A percentile compares a stretch with the other conserved stretches of the same genome.
These are phyloP conservation scores for Dactylella cylindrospora DNA, from an alignment of 2,329 filamentous ascomycete genomes.

Conservation along the genomic window DNA sequence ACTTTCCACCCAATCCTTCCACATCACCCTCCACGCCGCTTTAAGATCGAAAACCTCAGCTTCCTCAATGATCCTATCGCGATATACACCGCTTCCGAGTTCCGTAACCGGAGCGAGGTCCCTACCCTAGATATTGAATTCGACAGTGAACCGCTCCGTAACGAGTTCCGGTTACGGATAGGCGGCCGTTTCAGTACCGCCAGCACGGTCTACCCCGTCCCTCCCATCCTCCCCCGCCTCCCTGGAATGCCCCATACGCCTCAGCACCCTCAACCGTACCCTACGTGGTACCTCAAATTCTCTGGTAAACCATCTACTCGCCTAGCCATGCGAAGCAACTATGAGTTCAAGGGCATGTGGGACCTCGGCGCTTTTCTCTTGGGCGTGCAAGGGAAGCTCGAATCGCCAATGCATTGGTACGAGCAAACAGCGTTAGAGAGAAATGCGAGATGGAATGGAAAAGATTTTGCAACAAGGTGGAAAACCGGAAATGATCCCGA, in stretches of 20 bases:
- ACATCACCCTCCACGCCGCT: constrained; percentile 8
- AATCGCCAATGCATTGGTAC: constrained; percentile 29
- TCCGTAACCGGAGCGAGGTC: background rate
- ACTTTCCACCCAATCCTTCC: constrained; percentile 21
- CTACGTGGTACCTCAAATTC: background rate
- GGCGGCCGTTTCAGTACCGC: constrained; percentile 16
- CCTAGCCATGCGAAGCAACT: background rate
- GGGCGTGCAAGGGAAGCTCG: constrained; percentile 24
- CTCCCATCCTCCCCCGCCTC: constrained; percentile 17
- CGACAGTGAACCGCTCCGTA: constrained; percentile 26
- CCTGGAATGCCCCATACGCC: background rate
- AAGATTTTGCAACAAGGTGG: background rate
- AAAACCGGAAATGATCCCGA: constrained; percentile 17
- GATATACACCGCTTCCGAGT: constrained; percentile 13
- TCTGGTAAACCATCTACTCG: constrained; percentile 2
- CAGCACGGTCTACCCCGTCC: background rate
- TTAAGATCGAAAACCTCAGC: constrained; percentile 34
- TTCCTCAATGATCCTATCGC: constrained; percentile 39
- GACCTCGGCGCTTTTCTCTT: constrained; percentile 25
- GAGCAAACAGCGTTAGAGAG: constrained; percentile 19
- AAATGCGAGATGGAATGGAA: constrained; percentile 39
- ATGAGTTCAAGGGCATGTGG: constrained; percentile 2
- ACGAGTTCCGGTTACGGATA: constrained; percentile 21
- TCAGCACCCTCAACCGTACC: background rate
- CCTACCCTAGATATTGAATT: constrained; percentile 20